phyloP scores from a whole-genome alignment of 1,139 yeast genomes.

The Scheffersomyces insectosa region DNA sequence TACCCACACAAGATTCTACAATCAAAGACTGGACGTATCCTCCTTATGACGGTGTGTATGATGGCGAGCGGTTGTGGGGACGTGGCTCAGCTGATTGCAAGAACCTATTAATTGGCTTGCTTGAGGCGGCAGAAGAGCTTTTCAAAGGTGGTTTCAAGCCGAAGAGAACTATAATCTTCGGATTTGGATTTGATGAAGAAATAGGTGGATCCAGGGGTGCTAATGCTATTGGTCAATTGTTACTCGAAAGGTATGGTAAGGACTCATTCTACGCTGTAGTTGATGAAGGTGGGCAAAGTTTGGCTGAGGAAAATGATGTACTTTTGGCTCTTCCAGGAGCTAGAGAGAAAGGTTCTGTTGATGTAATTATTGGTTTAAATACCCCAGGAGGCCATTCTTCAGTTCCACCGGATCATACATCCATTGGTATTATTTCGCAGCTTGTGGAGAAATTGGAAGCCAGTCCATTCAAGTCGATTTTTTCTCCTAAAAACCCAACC shows the following conservation, averaged over 20 bases:
- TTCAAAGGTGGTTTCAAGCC: constrained; percentile 10
- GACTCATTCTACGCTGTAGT: constrained; percentile 15
- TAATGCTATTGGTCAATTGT: constrained; percentile 7
- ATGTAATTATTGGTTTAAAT: constrained; percentile 12
- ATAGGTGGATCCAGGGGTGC: constrained; percentile 15
- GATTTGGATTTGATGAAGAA: constrained; percentile 20
- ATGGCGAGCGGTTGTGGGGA: constrained; percentile 16
- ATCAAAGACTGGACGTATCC: constrained; percentile 8
- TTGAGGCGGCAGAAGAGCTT: constrained; percentile 16
- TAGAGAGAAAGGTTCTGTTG: constrained; percentile 17
- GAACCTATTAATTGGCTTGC: constrained; percentile 14
- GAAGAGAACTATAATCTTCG: constrained; percentile 13
- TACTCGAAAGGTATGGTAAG: constrained; percentile 13
- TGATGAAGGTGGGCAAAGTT: constrained; percentile 17
- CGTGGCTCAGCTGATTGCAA: constrained; percentile 19
- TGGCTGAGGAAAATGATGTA: constrained; percentile 6
- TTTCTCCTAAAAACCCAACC: constrained; percentile 15
- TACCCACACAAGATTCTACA: constrained; percentile 9
- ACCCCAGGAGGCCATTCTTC: constrained; percentile 20
- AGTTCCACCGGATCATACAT: constrained; percentile 18
- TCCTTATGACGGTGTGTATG: constrained; percentile 10
- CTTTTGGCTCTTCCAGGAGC: constrained; percentile 15
- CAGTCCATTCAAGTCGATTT: constrained; percentile 13
- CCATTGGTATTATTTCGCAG: constrained; percentile 18
- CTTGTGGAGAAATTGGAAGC: constrained; percentile 13